Percentiles rank a stretch among this genome's conserved stretches.
Conservation (phyloP, 148 eudicot species). For the Amaranthus cruentus region DNA sequence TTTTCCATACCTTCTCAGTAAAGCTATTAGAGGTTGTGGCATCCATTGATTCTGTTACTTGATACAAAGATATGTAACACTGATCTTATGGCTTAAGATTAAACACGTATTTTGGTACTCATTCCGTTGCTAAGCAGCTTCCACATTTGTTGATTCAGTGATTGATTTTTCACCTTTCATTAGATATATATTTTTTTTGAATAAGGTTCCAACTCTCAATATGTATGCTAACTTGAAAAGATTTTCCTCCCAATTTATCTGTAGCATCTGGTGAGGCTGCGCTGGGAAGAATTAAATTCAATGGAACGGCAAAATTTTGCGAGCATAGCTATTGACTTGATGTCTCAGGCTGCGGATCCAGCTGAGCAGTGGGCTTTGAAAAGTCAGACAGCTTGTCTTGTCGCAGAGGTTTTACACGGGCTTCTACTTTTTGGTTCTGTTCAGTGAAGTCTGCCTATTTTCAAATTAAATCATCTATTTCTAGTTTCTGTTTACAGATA, state of each 20-base stretch:
- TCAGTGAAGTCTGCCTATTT: background rate
- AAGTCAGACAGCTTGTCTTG: conserved; percentile 91
- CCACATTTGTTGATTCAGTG: background rate
- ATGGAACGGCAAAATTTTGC: conserved; percentile 68
- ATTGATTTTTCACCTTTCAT: background rate
- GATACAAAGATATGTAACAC: background rate
- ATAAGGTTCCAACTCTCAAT: background rate
- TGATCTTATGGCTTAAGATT: background rate
- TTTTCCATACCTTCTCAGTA: background rate
- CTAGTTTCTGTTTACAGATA: conserved; percentile 45
- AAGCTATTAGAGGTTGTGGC: background rate
- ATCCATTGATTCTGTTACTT: background rate
- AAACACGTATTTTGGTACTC: background rate
- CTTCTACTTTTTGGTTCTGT: background rate
- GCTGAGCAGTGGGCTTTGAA: conserved; percentile 89
- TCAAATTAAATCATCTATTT: background rate
- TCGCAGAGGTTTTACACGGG: conserved; percentile 64
- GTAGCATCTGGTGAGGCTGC: conserved; percentile 89
- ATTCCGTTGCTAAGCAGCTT: background rate
- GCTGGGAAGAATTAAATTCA: conserved; percentile 82
- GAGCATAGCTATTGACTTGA: conserved; percentile 61
- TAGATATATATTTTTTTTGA: background rate
- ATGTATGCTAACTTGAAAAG: conserved; percentile 9
- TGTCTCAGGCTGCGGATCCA: conserved; percentile 72
- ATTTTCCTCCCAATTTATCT: conserved; percentile 9